Evolutionary conservation across 1,284 basidiomycete species (phyloP).

Genomic region (Fomitopsis pinicola): DNA sequence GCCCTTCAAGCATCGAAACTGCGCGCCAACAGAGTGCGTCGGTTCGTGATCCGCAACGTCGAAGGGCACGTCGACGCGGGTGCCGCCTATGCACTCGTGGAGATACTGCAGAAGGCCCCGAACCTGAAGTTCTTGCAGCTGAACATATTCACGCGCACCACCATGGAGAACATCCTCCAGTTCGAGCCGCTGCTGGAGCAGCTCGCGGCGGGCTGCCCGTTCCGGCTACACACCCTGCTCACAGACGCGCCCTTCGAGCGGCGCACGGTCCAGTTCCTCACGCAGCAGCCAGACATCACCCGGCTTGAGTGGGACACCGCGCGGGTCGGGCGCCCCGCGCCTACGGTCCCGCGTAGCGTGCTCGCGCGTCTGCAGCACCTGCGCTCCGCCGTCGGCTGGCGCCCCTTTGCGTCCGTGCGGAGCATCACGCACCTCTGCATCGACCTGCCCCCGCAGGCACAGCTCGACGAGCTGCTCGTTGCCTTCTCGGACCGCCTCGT

Average conservation of each 20-base stretch:
- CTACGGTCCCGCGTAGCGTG: neutral
- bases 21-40: neutral
- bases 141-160: neutral
- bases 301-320: neutral
- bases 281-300: neutral
- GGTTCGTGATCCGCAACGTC: neutral
- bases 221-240: neutral
- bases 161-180: neutral
- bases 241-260: neutral
- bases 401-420: neutral
- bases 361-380: neutral
- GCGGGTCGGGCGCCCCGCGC: neutral
- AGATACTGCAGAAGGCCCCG: neutral
- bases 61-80: neutral
- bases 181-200: neutral
- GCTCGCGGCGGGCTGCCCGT: neutral
- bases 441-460: neutral
- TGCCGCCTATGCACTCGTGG: neutral
- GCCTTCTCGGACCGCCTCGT: neutral
- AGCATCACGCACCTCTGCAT: neutral
- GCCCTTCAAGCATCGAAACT: neutral
- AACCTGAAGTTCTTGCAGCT: neutral
- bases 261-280: neutral
- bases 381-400: neutral
- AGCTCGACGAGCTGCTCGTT: neutral